Conservation (phyloP, 1,284 basidiomycete genomes). For the Tranzscheliella williamsii region DNA sequence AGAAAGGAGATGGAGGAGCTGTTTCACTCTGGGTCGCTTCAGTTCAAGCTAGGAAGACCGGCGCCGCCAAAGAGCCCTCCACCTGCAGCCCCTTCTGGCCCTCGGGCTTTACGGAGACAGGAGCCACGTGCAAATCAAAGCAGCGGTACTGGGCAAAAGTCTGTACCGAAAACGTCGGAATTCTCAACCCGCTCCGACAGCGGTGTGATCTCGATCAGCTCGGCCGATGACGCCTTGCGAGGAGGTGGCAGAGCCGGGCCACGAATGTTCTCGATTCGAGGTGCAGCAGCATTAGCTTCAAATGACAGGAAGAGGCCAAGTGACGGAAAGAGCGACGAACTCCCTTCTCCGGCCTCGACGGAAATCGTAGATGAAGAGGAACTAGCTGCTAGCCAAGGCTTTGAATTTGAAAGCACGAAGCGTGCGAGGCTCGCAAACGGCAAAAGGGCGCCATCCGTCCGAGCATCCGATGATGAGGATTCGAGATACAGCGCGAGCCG, state of each 20-base stretch:
- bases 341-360: background rate
- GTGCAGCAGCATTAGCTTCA: slow-evolving; percentile 15
- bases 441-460: background rate
- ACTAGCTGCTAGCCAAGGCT: background rate
- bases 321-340: background rate
- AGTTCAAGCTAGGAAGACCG: slow-evolving; percentile 66
- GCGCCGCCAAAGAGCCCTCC: slow-evolving; percentile 31
- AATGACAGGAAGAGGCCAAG: slow-evolving; percentile 3
- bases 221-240: background rate
- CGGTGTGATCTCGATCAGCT: slow-evolving; percentile 21
- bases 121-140: too few relatives aligned
- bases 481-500: slow-evolving; percentile 30
- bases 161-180: background rate
- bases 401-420: background rate
- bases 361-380: slow-evolving; percentile 1
- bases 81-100: slow-evolving; percentile 15
- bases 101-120: slow-evolving; percentile 1
- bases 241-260: slow-evolving; percentile 12
- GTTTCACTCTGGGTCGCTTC: slow-evolving; percentile 69
- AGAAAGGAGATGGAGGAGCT: slow-evolving; percentile 69
- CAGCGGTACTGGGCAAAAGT: background rate
- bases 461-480: slow-evolving; percentile 6
- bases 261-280: slow-evolving; percentile 19
- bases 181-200: slow-evolving; percentile 2
- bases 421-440: too few relatives aligned